Conservation (phyloP, 1,284 basidiomycete genomes). For the Naganishia liquefaciens region DNA sequence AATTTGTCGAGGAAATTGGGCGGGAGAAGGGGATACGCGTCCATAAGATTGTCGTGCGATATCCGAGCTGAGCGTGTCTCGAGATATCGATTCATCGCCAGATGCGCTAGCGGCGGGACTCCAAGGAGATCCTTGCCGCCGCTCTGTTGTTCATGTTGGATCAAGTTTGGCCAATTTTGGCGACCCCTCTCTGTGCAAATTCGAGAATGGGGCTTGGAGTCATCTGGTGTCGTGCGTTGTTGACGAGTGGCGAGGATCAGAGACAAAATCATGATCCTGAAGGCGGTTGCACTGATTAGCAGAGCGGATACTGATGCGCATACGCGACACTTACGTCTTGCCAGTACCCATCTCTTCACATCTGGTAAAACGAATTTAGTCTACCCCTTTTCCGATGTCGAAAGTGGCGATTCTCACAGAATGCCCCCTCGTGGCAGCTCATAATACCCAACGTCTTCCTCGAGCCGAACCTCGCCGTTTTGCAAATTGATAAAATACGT, state of each 20-base stretch:
- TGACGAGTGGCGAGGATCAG: constrained; percentile 49
- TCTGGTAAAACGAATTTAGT: constrained; percentile 29
- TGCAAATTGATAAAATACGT: constrained; percentile 42
- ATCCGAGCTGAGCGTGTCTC: not conserved
- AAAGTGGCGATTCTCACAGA: constrained; percentile 37
- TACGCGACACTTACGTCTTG: constrained; percentile 42
- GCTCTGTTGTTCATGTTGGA: not conserved
- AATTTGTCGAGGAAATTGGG: constrained; percentile 3
- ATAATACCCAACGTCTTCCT: constrained; percentile 40
- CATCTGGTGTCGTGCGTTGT: constrained; percentile 41
- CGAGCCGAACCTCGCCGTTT: constrained; percentile 42
- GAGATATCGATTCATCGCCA: constrained; percentile 2
- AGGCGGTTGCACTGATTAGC: not conserved
- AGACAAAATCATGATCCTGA: constrained; percentile 48
- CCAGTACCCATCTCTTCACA: constrained; percentile 56
- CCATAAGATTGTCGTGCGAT: not conserved
- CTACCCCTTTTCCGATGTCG: not conserved
- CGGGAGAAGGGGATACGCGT: not conserved
- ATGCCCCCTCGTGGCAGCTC: constrained; percentile 48
- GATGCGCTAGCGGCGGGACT: not conserved
- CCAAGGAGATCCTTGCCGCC: not conserved
- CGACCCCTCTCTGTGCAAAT: constrained; percentile 37
- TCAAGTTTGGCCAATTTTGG: too few relatives aligned
- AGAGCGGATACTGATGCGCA: not conserved
- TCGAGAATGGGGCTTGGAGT: constrained; percentile 38